A percentile compares a stretch with the other conserved stretches of the same genome.
These are phyloP conservation scores for Dryas octopetala DNA, from an alignment of 306 rosid species.

Conservation along the genomic window DNA sequence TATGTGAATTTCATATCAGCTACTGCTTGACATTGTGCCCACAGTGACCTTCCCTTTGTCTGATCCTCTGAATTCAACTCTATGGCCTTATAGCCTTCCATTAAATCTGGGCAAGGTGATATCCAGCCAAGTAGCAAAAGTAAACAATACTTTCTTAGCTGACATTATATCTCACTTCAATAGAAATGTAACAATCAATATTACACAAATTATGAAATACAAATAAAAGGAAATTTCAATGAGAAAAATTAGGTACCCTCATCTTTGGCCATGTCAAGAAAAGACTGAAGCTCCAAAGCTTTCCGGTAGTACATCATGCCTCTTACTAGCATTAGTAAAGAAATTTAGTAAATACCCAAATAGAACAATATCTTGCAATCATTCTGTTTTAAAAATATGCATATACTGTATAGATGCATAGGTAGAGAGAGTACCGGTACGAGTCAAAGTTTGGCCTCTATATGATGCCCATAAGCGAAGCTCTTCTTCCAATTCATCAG, in stretches of 20 bases:
- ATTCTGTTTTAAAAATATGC: background rate
- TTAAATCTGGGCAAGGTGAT: conserved; percentile 60
- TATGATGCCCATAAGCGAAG: conserved; percentile 97
- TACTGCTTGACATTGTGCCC: conserved; percentile 94
- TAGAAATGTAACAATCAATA: conserved; percentile 8
- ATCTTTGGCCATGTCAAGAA: conserved; percentile 95
- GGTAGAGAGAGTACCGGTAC: conserved; percentile 54
- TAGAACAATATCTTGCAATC: background rate
- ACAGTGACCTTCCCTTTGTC: conserved; percentile 72
- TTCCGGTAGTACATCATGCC: conserved; percentile 97
- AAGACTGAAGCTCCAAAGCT: conserved; percentile 98
- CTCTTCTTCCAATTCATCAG: conserved; percentile 68
- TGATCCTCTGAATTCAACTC: conserved; percentile 78
- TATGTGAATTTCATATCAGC: conserved; percentile 94
- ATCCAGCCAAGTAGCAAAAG: conserved; percentile 17
- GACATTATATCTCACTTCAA: background rate
- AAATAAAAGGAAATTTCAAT: conserved; percentile 7
- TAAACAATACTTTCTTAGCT: background rate
- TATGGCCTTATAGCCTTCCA: conserved; percentile 94
- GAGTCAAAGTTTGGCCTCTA: conserved; percentile 94
- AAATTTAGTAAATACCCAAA: conserved; percentile 27
- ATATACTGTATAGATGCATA: background rate
- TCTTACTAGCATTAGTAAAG: conserved; percentile 54
- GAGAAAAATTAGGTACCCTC: conserved; percentile 50
- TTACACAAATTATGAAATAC: background rate